Conservation (phyloP, 2,329 filamentous ascomycete genomes). For the Beauveria bassiana region DNA sequence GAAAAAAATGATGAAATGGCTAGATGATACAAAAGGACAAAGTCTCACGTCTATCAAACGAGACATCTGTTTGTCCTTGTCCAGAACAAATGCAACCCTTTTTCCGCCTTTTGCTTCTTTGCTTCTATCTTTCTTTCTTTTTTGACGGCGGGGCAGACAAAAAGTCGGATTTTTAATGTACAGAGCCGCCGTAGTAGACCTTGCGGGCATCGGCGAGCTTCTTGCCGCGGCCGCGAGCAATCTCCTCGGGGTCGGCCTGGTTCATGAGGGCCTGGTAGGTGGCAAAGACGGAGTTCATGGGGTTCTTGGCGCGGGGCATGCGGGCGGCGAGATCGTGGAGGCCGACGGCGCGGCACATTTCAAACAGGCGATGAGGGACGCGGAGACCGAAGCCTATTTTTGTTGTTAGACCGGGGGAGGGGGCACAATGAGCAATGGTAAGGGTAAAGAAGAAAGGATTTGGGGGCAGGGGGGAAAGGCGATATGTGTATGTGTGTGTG, state of each 20-base stretch:
- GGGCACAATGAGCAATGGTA: too few species aligned
- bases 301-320: conserved; percentile 81
- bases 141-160: not conserved
- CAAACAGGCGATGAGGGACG: conserved; percentile 84
- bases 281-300: conserved; percentile 97
- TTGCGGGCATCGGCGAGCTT: conserved; percentile 95
- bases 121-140: not conserved
- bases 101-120: not conserved
- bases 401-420: not conserved
- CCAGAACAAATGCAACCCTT: not conserved
- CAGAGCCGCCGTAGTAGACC: conserved; percentile 86
- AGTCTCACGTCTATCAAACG: too few species aligned
- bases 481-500: not conserved
- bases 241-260: conserved; percentile 81
- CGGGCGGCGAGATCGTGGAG: conserved; percentile 79
- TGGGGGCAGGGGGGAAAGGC: conserved; percentile 12
- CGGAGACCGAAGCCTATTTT: conserved; percentile 81
- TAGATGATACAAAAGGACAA: too few species aligned
- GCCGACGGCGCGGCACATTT: conserved; percentile 82
- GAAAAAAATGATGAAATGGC: too few species aligned
- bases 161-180: conserved; percentile 38
- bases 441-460: not conserved
- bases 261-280: conserved; percentile 72
- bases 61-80: too few species aligned
- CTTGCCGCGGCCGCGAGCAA: conserved; percentile 82